These are phyloP conservation scores for Boletus austroedulis DNA, from an alignment of 1,284 basidiomycete genomes.

Conservation along the genomic window DNA sequence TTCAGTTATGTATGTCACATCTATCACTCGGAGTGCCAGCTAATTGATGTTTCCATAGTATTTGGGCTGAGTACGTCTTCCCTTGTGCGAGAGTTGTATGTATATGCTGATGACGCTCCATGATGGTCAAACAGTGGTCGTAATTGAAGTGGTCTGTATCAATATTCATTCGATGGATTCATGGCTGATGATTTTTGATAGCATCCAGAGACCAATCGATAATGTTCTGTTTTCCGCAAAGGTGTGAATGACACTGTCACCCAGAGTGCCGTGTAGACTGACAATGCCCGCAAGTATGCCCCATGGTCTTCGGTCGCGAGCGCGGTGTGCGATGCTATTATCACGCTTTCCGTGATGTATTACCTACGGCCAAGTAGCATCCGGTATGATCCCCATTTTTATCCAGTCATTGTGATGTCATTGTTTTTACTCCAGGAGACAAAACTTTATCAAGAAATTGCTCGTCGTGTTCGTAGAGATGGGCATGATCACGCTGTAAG, in stretches of 20 bases:
- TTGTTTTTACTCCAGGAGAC: conserved; percentile 1
- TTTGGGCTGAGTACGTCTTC: conserved; percentile 9
- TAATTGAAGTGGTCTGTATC: conserved; percentile 1
- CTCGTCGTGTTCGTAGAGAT: conserved; percentile 15
- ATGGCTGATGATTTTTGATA: conserved; percentile 1
- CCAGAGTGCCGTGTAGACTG: neutral
- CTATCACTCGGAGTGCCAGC: neutral
- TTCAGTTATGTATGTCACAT: conserved; percentile 7
- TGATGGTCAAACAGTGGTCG: neutral
- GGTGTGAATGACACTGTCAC: neutral
- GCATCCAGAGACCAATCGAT: neutral
- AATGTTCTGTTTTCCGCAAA: neutral
- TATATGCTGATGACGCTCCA: neutral
- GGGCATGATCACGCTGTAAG: conserved; percentile 19
- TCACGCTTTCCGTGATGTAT: conserved; percentile 14
- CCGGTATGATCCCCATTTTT: neutral
- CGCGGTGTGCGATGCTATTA: conserved; percentile 15
- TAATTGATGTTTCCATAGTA: conserved; percentile 1
- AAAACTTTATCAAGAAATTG: conserved; percentile 3
- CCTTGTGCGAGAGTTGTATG: no score
- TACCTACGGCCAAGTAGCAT: conserved; percentile 16
- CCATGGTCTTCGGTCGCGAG: conserved; percentile 3
- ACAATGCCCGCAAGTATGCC: conserved; percentile 4
- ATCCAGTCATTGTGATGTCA: neutral
- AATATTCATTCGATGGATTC: neutral